Evolutionary conservation across 257 asterid genomes (phyloP), one percentile per base, ranked within the genome.

Genomic region (Leptodermis oblonga): DNA sequence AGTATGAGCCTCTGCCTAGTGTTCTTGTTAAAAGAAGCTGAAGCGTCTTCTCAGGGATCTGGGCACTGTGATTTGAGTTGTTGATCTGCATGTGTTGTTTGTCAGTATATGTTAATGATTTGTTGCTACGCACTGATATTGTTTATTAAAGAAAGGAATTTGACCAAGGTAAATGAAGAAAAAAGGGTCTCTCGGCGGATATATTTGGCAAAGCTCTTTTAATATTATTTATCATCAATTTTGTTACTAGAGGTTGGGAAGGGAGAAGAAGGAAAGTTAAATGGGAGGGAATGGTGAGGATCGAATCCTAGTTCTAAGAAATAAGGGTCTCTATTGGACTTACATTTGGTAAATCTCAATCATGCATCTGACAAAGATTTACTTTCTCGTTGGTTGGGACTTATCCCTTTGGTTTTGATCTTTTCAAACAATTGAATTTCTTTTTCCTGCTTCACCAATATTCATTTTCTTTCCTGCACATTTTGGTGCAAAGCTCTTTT

Each of bases 401-500:
- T 68, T 65, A 14, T 43, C 22, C 17, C 28, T 10, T 22, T 37
- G 56, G 13, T 41, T 62, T 39, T 51, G 12, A 34, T 62, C 51
- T 37, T 11, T 23, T 61, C 20, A 34, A 31, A 65, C 70, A 22
- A n/a, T 20, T 33, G 34, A 14, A 13, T 52, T 2, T 70, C 25
- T 7, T 12, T 51, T 52, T 64, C 69, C 62, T 8, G 48, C 18
- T 67, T 77, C 69, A 45, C 61, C 31, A 59, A 62, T 77, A 73
- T 73, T 66, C 43, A 51, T 45, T 43, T 67, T 67, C 67, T 20
- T 73, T 59, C 63, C 62, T 25, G 33, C 4, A 18, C 41, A 14
- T n/a, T 51, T 48, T 67, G 41, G 73, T 62, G 48, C 51, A 73
- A 73, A 92, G 96, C 84, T 72, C 71, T 93, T 76, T 64, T 74